phyloP scores from a whole-genome alignment of 768 basidiomycete genomes.

The Pluteus cervinus region DNA sequence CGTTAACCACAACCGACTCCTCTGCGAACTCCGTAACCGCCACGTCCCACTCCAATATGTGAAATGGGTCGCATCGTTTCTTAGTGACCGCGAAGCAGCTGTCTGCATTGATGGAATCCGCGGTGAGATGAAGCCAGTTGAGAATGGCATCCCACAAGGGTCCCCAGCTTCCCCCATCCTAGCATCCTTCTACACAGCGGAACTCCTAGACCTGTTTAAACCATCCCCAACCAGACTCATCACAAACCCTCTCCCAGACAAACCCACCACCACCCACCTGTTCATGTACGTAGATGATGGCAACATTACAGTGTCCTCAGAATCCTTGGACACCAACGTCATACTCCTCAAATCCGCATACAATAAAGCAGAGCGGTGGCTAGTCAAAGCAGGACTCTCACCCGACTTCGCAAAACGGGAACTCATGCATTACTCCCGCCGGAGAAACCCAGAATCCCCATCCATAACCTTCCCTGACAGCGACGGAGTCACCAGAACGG shows the following conservation, averaged over 20 bases:
- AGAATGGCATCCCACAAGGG: conserved; percentile 27
- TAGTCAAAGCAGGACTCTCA: conserved; percentile 12
- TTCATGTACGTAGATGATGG: conserved; percentile 28
- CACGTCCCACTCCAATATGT: conserved; percentile 13
- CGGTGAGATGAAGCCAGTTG: conserved; percentile 18
- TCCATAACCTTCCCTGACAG: conserved; percentile 7
- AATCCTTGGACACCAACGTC: conserved; percentile 16
- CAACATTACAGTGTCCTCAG: conserved; percentile 18
- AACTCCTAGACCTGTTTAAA: conserved; percentile 17
- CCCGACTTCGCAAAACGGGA: conserved; percentile 17
- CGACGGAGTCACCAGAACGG: conserved; percentile 3
- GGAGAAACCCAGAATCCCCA: conserved; percentile 5
- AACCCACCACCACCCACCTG: conserved; percentile 8
- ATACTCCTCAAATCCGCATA: conserved; percentile 13
- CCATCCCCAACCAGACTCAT: conserved; percentile 5
- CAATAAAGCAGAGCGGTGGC: conserved; percentile 9
- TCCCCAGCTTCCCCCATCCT: conserved; percentile 24
- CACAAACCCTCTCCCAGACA: conserved; percentile 9
- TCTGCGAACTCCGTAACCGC: conserved; percentile 15
- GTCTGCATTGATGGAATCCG: conserved; percentile 16
- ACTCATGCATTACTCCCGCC: conserved; percentile 20
- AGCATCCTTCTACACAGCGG: conserved; percentile 16
- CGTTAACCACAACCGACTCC: conserved; percentile 17
- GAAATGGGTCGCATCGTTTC: conserved; percentile 18
- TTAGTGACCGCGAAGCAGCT: conserved; percentile 16